Evolutionary conservation across 306 rosid genomes (phyloP).

Genomic region (Senna siamea): DNA sequence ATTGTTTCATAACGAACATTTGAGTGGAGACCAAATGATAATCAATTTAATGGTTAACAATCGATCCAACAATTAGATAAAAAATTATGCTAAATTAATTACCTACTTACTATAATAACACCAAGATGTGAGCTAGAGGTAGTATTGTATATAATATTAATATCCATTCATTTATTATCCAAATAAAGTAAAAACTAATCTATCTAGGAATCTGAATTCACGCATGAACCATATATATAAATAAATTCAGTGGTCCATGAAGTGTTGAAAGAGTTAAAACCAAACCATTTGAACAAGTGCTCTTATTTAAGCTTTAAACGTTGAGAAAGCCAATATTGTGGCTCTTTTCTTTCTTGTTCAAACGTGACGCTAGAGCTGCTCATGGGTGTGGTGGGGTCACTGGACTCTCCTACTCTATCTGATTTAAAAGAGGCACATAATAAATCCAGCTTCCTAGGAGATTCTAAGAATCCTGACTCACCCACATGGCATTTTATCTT

Average conservation of each 20-base stretch:
- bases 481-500: conserved; percentile 43
- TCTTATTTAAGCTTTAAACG: conserved; percentile 75
- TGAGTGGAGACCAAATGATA: too few relatives aligned
- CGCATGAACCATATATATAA: conserved; percentile 45
- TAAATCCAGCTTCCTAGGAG: conserved; percentile 52
- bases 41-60: too few relatives aligned
- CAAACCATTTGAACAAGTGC: conserved; percentile 32
- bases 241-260: conserved; percentile 51
- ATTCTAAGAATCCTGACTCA: conserved; percentile 38
- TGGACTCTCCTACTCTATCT: conserved; percentile 72
- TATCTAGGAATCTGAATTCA: conserved; percentile 52
- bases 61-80: too few relatives aligned
- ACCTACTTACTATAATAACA: too few relatives aligned
- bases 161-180: conserved; percentile 60
- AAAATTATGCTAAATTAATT: too few relatives aligned
- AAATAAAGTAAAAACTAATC: conserved; percentile 47
- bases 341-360: conserved; percentile 79
- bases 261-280: conserved; percentile 23
- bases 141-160: too few relatives aligned
- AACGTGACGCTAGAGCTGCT: conserved; percentile 88
- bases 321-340: conserved; percentile 79
- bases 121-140: too few relatives aligned
- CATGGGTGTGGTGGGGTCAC: conserved; percentile 84
- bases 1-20: too few relatives aligned
- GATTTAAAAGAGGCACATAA: conserved; percentile 68